Base-by-base conservation (phyloP, 257 asterid species). In the Craterostigma plantagineum region DNA sequence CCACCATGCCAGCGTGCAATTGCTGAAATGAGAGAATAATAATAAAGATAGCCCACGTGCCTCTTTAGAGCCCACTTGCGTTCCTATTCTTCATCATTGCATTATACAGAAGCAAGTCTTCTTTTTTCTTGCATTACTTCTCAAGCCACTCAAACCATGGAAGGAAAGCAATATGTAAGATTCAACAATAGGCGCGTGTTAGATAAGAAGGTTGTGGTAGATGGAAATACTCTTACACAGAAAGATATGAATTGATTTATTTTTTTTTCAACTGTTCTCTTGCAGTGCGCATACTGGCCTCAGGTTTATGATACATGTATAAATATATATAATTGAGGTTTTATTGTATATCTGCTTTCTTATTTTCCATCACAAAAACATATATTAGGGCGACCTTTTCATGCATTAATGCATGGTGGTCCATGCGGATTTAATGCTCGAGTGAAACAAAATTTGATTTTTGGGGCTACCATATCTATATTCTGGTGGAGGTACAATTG, bases 31-130 rank as follows among this genome's bases (percentile, higher is more conserved):
- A 69, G 69, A 64, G 77, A 76, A 67, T 33, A n/a, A n/a, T n/a
- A n/a, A n/a, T n/a, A 23, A 23, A 23, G 30, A 23, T 23, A 23
- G 57, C 61, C 71, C 92, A 75, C 77, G 81, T 79, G 78, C 71
- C 71, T 73, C 66, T 64, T 68, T 49, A 56, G 68, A 56, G 65
- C 75, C 77, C 66, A 70, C 83, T 59, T 37, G 48, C 56, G 66
- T 56, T 63, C 65, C 57, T 61, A 64, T 54, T 56, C 45, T 69
- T 72, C 85, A 75, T 76, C 81, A 73, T 73, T 71, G 63, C 77
- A 43, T 35, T 58, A 56, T 49, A 66, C 47, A 48, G n/a, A n/a
- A n/a, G n/a, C n/a, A 45, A 34, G 16, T 49, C 58, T 38, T 50
- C 51, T 9, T 35, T 34, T 57, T 35, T 45, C 37, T 45, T 40